Evolutionary conservation across 352 stramenopile genomes (phyloP).

Genomic region (Globisporangium canariense): DNA sequence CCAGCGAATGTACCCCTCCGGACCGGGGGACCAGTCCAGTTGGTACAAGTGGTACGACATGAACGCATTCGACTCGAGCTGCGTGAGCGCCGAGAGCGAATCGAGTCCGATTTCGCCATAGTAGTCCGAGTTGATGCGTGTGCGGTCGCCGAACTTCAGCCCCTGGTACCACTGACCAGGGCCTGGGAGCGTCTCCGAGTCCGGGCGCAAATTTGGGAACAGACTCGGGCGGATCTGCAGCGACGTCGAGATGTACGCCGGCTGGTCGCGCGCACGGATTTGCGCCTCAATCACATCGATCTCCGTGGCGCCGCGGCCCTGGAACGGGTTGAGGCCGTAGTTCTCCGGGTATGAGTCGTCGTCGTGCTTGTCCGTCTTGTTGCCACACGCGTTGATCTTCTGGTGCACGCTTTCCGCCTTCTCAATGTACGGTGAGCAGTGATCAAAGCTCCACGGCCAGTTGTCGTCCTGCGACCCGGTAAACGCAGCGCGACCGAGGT

Average conservation of each 20-base stretch:
- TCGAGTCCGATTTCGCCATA: conserved; percentile 94
- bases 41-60: conserved; percentile 92
- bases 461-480: conserved; percentile 90
- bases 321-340: conserved; percentile 89
- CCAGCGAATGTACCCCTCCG: conserved; percentile 91
- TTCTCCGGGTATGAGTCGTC: conserved; percentile 74
- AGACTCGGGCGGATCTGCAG: conserved; percentile 90
- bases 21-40: conserved; percentile 93
- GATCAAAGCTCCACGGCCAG: conserved; percentile 97
- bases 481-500: conserved; percentile 95
- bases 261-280: conserved; percentile 82
- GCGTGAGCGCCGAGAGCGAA: conserved; percentile 92
- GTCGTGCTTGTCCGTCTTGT: conserved; percentile 93
- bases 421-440: conserved; percentile 82
- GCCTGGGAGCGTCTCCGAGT: conserved; percentile 42
- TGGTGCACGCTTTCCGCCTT: conserved; percentile 90
- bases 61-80: conserved; percentile 91
- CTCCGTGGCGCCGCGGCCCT: conserved; percentile 94
- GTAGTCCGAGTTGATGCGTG: conserved; percentile 93
- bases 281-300: conserved; percentile 95
- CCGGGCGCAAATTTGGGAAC: conserved; percentile 56
- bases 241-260: conserved; percentile 91
- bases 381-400: conserved; percentile 92
- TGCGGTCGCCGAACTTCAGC: conserved; percentile 82
- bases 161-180: conserved; percentile 90